Evolutionary conservation across 768 basidiomycete genomes (phyloP).

Genomic region (Collybiopsis confluens): DNA sequence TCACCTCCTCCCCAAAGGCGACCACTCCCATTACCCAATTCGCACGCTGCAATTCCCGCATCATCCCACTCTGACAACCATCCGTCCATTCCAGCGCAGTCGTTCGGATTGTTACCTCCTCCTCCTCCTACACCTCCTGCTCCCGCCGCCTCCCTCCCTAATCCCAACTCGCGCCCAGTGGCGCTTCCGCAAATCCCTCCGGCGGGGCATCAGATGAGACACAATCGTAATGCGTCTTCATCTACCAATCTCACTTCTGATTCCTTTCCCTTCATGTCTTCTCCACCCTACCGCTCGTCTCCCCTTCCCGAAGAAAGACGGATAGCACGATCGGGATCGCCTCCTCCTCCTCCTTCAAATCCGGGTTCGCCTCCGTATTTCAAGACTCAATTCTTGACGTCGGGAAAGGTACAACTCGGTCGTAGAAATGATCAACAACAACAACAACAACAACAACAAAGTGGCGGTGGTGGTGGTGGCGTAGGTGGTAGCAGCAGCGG

Average conservation of each 20-base stretch:
- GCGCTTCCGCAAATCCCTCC: background rate
- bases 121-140: background rate
- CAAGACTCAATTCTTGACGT: background rate
- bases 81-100: background rate
- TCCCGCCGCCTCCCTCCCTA: background rate
- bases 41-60: background rate
- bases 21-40: background rate
- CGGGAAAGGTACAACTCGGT: background rate
- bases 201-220: background rate
- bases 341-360: background rate
- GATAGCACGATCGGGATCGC: conserved; percentile 1
- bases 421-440: too few relatives aligned
- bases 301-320: conserved; percentile 7
- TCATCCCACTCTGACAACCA: background rate
- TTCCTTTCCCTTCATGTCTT: conserved; percentile 6
- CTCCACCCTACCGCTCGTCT: conserved; percentile 7
- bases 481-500: background rate
- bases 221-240: background rate
- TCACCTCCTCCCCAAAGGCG: conserved; percentile 1
- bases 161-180: background rate
- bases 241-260: background rate
- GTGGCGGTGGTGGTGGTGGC: too few relatives aligned
- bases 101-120: background rate
- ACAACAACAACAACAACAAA: too few relatives aligned
- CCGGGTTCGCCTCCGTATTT: background rate